phyloP scores from a whole-genome alignment of 1,284 basidiomycete genomes.

The Ustilago cynodontis region DNA sequence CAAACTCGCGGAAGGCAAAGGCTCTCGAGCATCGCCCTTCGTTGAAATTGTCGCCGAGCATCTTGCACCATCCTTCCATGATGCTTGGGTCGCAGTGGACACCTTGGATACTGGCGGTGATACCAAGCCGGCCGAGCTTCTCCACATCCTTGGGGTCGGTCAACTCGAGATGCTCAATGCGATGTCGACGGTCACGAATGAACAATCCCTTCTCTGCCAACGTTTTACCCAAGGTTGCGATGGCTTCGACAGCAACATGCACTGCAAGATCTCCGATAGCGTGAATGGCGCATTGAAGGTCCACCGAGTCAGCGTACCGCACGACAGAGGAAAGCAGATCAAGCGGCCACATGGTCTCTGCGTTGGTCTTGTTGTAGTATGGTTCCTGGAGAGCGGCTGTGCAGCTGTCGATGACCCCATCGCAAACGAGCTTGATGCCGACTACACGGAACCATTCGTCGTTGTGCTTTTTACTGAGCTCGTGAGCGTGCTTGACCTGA shows the following conservation, averaged over 20 bases:
- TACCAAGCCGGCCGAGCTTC: conserved; percentile 45
- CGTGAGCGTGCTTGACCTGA: conserved; percentile 37
- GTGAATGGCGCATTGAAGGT: conserved; percentile 47
- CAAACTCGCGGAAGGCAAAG: conserved; percentile 49
- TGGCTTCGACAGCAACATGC: conserved; percentile 49
- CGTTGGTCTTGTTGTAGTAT: conserved; percentile 47
- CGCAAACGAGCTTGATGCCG: conserved; percentile 51
- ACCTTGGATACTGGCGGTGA: conserved; percentile 51
- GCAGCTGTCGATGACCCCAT: conserved; percentile 53
- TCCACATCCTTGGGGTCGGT: conserved; percentile 46
- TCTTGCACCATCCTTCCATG: conserved; percentile 47
- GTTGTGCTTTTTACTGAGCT: conserved; percentile 36
- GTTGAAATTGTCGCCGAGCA: conserved; percentile 36
- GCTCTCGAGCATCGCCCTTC: conserved; percentile 44
- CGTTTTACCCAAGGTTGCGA: conserved; percentile 30
- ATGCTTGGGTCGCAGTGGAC: conserved; percentile 51
- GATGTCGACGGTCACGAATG: conserved; percentile 44
- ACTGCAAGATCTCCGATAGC: conserved; percentile 53
- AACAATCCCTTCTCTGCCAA: conserved; percentile 18
- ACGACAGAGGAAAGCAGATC: conserved; percentile 25
- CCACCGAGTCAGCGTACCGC: conserved; percentile 38
- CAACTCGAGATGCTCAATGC: conserved; percentile 55
- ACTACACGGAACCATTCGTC: conserved; percentile 48
- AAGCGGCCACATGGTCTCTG: conserved; percentile 46
- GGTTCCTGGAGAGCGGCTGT: conserved; percentile 49